Base-by-base conservation (phyloP, 768 basidiomycete species). In the Leccinum obscurum region DNA sequence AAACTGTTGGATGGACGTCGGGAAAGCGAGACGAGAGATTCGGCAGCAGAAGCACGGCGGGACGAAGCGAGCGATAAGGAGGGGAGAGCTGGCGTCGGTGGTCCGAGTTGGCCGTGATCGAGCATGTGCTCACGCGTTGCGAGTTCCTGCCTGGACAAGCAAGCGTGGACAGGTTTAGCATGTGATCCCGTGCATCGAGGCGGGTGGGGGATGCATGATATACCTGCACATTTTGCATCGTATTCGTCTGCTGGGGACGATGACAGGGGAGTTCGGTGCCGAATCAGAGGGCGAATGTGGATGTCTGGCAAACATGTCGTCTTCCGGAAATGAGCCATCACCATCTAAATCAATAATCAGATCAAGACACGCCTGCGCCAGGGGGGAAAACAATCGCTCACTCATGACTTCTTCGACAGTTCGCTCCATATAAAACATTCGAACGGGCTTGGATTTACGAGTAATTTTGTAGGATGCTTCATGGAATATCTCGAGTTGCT, bases 111-210 rank as follows among this genome's bases (percentile, higher is more conserved):
- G 5, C 88, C 89, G 66, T 95, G 93, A 71, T 94, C 90, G 52
- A 94, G 83, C 91, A 98, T 93, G 70, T 97, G 92, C 69, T 95
- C 93, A n/a, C 90, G 81, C 0, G 91, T 84, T 1, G 95, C 95
- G 14, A 98, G 81, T 66, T 93, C 92, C 60, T 88, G 87, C 67
- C 93, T 62, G 30, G 30, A 56, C 51, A 24, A 51, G 37, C n/a
- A 26, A 54, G 51, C 13, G 51, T 11, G 51, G 37, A 34, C 22
- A 20, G 24, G 30, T 51, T 60, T 24, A 51, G 51, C 37, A 41
- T 11, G 52, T 24, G 48, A 7, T 11, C 30, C 11, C 4, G 59
- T 53, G 35, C 37, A 20, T 6, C 49, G 49, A 59, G 32, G 20
- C 14, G 35, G 22, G 15, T 3, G 13, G 17, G 6, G 15, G 52